phyloP scores from a whole-genome alignment of 805 yeast species.

The Helenozyma rhizophorensis region DNA sequence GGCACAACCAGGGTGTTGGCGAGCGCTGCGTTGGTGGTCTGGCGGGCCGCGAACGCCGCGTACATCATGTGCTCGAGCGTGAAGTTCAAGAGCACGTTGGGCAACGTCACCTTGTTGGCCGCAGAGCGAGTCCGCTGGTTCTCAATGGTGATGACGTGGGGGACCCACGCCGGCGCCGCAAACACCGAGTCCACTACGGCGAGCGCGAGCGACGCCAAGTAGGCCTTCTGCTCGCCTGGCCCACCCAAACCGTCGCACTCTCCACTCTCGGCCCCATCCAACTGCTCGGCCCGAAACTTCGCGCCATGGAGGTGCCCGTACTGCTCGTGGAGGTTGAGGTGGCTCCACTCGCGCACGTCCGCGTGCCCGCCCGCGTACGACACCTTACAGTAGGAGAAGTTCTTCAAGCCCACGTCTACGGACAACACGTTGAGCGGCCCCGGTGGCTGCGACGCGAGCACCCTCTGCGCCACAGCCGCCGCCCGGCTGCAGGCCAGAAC shows the following conservation, averaged over 20 bases:
- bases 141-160: slow-evolving; percentile 32
- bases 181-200: slow-evolving; percentile 20
- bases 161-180: slow-evolving; percentile 8
- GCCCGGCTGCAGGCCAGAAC: slow-evolving; percentile 1
- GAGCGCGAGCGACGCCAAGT: slow-evolving; percentile 19
- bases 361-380: slow-evolving; percentile 3
- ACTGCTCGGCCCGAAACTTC: too few relatives aligned
- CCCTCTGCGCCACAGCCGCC: slow-evolving; percentile 8
- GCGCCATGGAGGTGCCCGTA: slow-evolving; percentile 18
- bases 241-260: slow-evolving; percentile 6
- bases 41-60: slow-evolving; percentile 22
- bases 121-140: slow-evolving; percentile 37
- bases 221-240: slow-evolving; percentile 28
- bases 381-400: slow-evolving; percentile 35
- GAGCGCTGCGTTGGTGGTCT: slow-evolving; percentile 6
- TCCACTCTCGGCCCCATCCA: too few relatives aligned
- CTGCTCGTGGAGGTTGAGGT: slow-evolving; percentile 20
- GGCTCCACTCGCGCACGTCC: slow-evolving; percentile 19
- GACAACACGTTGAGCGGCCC: slow-evolving; percentile 18
- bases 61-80: slow-evolving; percentile 36
- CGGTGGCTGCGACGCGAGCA: slow-evolving; percentile 4
- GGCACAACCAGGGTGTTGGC: slow-evolving; percentile 25
- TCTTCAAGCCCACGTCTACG: slow-evolving; percentile 39
- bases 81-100: slow-evolving; percentile 35
- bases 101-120: slow-evolving; percentile 30